phyloP scores from a whole-genome alignment of 177 flowering plant species.

The Telopea speciosissima region DNA sequence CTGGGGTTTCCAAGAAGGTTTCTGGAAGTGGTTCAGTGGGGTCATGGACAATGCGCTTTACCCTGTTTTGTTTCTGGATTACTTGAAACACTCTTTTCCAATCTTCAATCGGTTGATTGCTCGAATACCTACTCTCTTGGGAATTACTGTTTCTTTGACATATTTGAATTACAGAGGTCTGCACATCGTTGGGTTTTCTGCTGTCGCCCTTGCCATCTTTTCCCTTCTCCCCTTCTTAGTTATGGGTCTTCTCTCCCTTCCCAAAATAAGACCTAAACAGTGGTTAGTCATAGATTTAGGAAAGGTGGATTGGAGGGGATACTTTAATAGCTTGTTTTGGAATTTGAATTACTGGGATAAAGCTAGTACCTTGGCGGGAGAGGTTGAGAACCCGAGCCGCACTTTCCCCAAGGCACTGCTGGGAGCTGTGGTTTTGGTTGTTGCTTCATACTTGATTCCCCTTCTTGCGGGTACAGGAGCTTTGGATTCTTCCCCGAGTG shows the following conservation, averaged over 20 bases:
- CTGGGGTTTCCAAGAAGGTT: conserved; percentile 94
- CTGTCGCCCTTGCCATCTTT: conserved; percentile 60
- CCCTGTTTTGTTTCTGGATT: conserved; percentile 81
- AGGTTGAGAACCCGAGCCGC: conserved; percentile 60
- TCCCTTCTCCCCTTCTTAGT: conserved; percentile 73
- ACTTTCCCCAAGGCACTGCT: conserved; percentile 77
- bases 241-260: conserved; percentile 60
- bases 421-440: conserved; percentile 67
- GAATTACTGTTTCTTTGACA: conserved; percentile 60
- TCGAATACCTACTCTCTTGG: conserved; percentile 64
- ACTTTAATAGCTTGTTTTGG: conserved; percentile 85
- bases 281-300: conserved; percentile 62
- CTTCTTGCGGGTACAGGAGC: conserved; percentile 93
- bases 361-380: conserved; percentile 85
- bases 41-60: conserved; percentile 89
- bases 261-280: conserved; percentile 40
- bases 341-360: conserved; percentile 93
- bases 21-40: conserved; percentile 95
- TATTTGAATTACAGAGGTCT: conserved; percentile 77
- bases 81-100: conserved; percentile 70
- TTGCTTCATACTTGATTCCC: conserved; percentile 66
- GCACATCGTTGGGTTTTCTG: conserved; percentile 67
- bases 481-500: conserved; percentile 29
- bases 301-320: conserved; percentile 72
- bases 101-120: conserved; percentile 40